These are phyloP conservation scores for Orbilia oligospora DNA, from an alignment of 2,329 filamentous ascomycete species.

Conservation along the genomic window DNA sequence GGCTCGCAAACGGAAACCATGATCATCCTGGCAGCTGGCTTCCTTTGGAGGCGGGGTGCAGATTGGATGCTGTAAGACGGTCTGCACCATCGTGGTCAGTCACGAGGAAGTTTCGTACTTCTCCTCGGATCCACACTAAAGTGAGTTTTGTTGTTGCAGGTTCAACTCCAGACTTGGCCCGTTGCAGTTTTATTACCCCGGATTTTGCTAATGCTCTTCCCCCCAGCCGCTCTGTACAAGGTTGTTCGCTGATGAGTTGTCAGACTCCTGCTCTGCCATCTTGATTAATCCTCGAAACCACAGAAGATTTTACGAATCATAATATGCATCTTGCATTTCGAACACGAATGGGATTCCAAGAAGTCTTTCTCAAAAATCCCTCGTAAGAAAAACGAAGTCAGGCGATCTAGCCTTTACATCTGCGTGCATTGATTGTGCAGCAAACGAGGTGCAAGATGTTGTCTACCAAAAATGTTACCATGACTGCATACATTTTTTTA, in stretches of 20 bases:
- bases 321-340: conserved; percentile 60
- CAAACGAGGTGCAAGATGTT: conserved; percentile 55
- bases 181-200: conserved; percentile 61
- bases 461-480: conserved; percentile 58
- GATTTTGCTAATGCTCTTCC: conserved; percentile 59
- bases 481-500: conserved; percentile 54
- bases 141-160: conserved; percentile 51
- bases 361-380: conserved; percentile 51
- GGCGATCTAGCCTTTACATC: conserved; percentile 60
- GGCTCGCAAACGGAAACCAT: conserved; percentile 61
- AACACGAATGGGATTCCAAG: conserved; percentile 60
- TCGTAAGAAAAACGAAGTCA: conserved; percentile 60
- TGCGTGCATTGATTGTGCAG: conserved; percentile 61
- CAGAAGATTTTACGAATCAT: conserved; percentile 60
- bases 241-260: conserved; percentile 61
- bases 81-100: conserved; percentile 61
- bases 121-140: conserved; percentile 55
- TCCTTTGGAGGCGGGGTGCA: conserved; percentile 59
- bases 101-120: conserved; percentile 56
- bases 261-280: conserved; percentile 47
- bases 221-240: conserved; percentile 51
- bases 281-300: conserved; percentile 52
- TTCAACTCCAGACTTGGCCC: conserved; percentile 56
- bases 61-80: conserved; percentile 59
- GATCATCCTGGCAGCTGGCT: conserved; percentile 40